A percentile compares a stretch with the other conserved stretches of the same genome.
Conservation (phyloP, 495 filamentous ascomycete genomes). For the Hypomontagnella monticulosa region DNA sequence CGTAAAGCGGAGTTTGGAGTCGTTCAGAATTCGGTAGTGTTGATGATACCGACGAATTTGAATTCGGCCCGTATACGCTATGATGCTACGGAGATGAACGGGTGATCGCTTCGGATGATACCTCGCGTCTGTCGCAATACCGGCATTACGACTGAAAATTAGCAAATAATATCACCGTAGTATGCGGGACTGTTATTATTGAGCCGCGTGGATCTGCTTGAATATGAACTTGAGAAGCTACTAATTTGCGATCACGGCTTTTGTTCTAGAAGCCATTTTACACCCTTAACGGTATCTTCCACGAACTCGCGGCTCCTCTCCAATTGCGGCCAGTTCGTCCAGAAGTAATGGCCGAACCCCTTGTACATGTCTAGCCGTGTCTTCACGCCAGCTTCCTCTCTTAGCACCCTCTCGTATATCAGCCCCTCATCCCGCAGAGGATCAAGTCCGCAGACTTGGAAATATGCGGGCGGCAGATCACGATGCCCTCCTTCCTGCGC, state of each 20-base stretch:
- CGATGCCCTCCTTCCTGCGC: slow-evolving; percentile 28
- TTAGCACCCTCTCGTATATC: slow-evolving; percentile 54
- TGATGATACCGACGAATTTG: too few relatives aligned
- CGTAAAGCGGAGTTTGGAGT: slow-evolving; percentile 29
- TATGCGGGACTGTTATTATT: too few relatives aligned
- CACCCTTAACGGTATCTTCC: slow-evolving; percentile 36
- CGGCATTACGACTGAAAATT: neutral
- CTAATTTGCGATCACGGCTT: slow-evolving; percentile 7
- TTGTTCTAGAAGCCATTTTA: slow-evolving; percentile 39
- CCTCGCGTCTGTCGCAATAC: neutral
- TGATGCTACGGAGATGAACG: too few relatives aligned
- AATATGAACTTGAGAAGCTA: neutral
- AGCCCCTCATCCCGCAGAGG: slow-evolving; percentile 54
- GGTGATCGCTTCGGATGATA: neutral
- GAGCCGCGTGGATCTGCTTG: too few relatives aligned
- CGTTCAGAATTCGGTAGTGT: neutral
- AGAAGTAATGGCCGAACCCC: slow-evolving; percentile 58
- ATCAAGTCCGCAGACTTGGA: slow-evolving; percentile 54
- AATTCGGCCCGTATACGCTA: too few relatives aligned
- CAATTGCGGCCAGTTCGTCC: slow-evolving; percentile 46
- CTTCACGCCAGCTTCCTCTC: slow-evolving; percentile 45
- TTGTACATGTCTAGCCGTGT: slow-evolving; percentile 53
- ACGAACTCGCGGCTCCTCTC: slow-evolving; percentile 36
- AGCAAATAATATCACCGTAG: too few relatives aligned
- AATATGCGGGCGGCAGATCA: slow-evolving; percentile 46